Base-by-base conservation (phyloP, 768 basidiomycete genomes). In the Gloeophyllum trabeum region DNA sequence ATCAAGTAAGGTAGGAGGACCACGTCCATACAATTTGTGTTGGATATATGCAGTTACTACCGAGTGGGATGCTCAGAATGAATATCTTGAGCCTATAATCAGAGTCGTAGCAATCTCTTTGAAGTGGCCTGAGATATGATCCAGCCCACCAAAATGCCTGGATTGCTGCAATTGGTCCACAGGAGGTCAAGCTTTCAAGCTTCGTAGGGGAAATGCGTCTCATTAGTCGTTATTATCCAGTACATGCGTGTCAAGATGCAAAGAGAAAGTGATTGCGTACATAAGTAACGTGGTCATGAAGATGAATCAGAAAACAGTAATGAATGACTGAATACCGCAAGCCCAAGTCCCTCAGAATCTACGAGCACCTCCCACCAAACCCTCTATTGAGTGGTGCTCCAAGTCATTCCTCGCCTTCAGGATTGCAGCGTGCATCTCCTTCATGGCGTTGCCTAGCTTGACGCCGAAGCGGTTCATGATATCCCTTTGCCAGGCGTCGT, bases 401-500 rank as follows among this genome's bases (percentile, higher is more conserved):
- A 99, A 73, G 49, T 97, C 93, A 57, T 94, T 88, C 52, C 96
- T 72, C 41, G 92, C 89, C 64, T 97, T 96, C 49, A 87, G 61
- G 45, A 99, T 92, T 23, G 81, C 65, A 12, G 90, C 83, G 62
- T 98, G 91, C 76, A 92, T 90, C 62, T 98, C 94, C 70, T 93
- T 93, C 91, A 99, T 97, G 42, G 82, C 82, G 46, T 82, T 83
- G 3, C 91, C 90, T 43, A 99, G 72, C 67, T 96, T 97, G 46
- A 76, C 74, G 3, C 96, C 94, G 55, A 97, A 98, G 37, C 91
- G 71, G 47, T 79, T 81, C 50, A 97, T 67, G 46, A 99, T 90
- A 52, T 99, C 96, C 46, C 84, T 71, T 67, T 98, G 94, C 94
- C 96, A 98, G 16, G 89, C 69, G 57, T 98, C 96, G 59, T 99